phyloP scores from a whole-genome alignment of 2,329 filamentous ascomycete genomes.

The Penicillium sp. region DNA sequence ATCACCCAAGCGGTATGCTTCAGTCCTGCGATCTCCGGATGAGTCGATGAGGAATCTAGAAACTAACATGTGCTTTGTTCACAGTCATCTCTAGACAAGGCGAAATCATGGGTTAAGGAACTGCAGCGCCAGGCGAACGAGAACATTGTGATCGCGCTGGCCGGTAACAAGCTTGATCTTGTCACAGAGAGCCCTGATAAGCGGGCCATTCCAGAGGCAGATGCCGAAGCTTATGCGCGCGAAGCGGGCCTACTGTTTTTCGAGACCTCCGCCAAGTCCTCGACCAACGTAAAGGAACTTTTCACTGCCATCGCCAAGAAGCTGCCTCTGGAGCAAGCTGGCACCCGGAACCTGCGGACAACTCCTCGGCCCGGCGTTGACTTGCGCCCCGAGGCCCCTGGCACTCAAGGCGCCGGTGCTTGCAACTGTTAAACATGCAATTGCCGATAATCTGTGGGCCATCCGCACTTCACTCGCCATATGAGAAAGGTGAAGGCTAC shows the following conservation, averaged over 20 bases:
- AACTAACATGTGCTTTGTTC: conserved; percentile 17
- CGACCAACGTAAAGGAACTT: conserved; percentile 91
- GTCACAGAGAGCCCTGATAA: conserved; percentile 94
- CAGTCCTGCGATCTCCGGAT: neutral
- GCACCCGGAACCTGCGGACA: conserved; percentile 79
- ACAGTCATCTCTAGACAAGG: conserved; percentile 95
- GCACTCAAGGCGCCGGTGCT: conserved; percentile 58
- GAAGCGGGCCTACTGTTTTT: conserved; percentile 97
- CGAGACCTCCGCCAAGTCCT: conserved; percentile 96
- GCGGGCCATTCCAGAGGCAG: conserved; percentile 82
- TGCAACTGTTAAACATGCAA: conserved; percentile 62
- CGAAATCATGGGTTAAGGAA: conserved; percentile 99
- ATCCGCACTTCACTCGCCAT: neutral
- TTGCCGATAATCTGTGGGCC: neutral
- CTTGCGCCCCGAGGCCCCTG: conserved; percentile 63
- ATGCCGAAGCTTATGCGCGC: conserved; percentile 91
- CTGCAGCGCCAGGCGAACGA: conserved; percentile 98
- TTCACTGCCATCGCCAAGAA: conserved; percentile 99
- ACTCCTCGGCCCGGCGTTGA: conserved; percentile 67
- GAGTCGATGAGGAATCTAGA: neutral
- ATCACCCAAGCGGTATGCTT: conserved; percentile 92
- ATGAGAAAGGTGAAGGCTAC: conserved; percentile 1
- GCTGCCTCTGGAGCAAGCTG: conserved; percentile 90
- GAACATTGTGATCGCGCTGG: conserved; percentile 98
- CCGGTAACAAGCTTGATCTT: conserved; percentile 96